Base-by-base conservation (phyloP, 495 filamentous ascomycete genomes). In the Parachaetomium inaequale region DNA sequence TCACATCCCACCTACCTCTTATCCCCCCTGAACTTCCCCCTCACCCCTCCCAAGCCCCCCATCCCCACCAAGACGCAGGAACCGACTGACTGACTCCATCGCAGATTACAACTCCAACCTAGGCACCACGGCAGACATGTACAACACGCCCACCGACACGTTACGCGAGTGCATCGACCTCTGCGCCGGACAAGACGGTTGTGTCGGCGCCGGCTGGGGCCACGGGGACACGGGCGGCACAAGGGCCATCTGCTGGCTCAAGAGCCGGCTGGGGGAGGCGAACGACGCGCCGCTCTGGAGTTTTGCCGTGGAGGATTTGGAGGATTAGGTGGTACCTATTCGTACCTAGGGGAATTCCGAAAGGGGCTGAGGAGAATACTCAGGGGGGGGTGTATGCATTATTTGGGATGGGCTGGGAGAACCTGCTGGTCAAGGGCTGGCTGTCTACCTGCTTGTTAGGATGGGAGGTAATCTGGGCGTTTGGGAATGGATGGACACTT, bases 251-350 rank as follows among this genome's bases (percentile, higher is more conserved):
- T 76, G 74, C 71, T 81, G 73, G 76, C 8, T 85, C 76, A 74
- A 87, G 82, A 75, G 78, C 75, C 60, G 71, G 76, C 63, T 85
- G 74, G 52, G 85, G 75, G 14, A 74, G 80, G 62, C 78, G 76
- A 67, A 77, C 69, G 31, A 65, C 78, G 67, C 80, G 79, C 57
- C 70, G 61, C 2, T 31, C 61, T 59, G 78, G 82, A 58, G 81
- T 78, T 81, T 74, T 71, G 62, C 78, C 75, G 36, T 78, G 75
- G 50, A 69, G 75, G 52, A 83, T 51, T 36, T 60, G 34, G 47
- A 36, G 14, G 52, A 10, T 23, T 34, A 36, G 19, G 10, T 54
- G 47, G 6, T 36, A 40, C 17, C 12, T 40, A 40, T 32, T 15
- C 17, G 17, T 40, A 32, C 4, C 31, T 4, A 32, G 31, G 4